phyloP scores from a whole-genome alignment of 1,284 basidiomycete genomes.

The Mycena sp. region DNA sequence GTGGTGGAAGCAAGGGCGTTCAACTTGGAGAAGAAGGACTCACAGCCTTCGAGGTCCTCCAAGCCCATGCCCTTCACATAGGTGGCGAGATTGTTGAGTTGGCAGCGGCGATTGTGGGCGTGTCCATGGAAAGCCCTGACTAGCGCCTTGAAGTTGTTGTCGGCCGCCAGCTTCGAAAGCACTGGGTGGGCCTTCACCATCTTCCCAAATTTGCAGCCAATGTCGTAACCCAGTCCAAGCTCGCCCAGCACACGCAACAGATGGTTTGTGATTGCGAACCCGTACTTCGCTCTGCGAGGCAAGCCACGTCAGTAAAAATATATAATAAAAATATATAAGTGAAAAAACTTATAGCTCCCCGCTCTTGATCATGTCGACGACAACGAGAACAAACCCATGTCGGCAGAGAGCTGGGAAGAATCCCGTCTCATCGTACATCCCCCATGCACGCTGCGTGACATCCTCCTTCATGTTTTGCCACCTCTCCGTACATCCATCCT shows the following conservation, averaged over 20 bases:
- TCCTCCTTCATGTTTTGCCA: slow-evolving; percentile 24
- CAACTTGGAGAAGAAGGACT: slow-evolving; percentile 31
- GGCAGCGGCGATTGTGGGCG: slow-evolving; percentile 31
- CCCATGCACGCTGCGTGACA: slow-evolving; percentile 27
- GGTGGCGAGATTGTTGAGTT: slow-evolving; percentile 20
- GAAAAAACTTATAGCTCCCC: slow-evolving; percentile 38
- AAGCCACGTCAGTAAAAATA: too few species aligned
- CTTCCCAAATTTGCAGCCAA: slow-evolving; percentile 18
- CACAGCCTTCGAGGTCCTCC: slow-evolving; percentile 35
- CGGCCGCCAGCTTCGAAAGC: neutral
- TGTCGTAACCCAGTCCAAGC: slow-evolving; percentile 23
- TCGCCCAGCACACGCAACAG: neutral
- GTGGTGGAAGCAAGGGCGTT: slow-evolving; percentile 29
- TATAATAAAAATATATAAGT: neutral
- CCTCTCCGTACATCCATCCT: slow-evolving; percentile 26
- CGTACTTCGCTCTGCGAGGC: slow-evolving; percentile 17
- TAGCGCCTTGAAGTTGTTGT: neutral
- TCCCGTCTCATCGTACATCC: slow-evolving; percentile 38
- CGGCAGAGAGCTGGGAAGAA: slow-evolving; percentile 38
- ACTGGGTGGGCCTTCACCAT: slow-evolving; percentile 11
- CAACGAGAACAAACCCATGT: slow-evolving; percentile 32
- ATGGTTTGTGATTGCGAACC: slow-evolving; percentile 14
- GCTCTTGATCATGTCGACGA: slow-evolving; percentile 39
- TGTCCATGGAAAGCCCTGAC: neutral
- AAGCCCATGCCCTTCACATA: slow-evolving; percentile 26